Evolutionary conservation across 495 filamentous ascomycete species (phyloP), one percentile per base, ranked within the genome.

Genomic region (Neurospora tetrasperma): DNA sequence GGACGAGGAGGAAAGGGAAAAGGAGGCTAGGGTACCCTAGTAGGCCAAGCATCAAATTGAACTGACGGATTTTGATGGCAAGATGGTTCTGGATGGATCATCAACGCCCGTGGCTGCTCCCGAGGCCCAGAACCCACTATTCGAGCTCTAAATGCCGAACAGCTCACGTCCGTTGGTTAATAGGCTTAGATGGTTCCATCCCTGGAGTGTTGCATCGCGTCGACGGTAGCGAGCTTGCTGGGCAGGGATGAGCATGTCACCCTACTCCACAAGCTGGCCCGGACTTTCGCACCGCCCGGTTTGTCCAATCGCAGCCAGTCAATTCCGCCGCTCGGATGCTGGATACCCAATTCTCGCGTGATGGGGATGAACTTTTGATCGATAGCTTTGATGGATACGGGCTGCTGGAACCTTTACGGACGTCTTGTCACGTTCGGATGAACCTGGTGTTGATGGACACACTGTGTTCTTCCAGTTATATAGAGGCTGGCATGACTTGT

Each of bases 31-130:
- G 48, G 73, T 43, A 42, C 71, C 54, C 18, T 38, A 5, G 40
- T 10, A 9, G 27, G 42, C 54, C 54, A 31, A 38, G 54, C 54
- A 66, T 66, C 27, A 66, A 66, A 66, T 66, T 66, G 27, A 12
- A 62, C 54, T 74, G 75, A 72, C 62, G 71, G 54, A 35, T 62
- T 62, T 62, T 66, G 54, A 62, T 66, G 54, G 54, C 31, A 39
- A 39, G 35, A 38, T 6, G 35, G 35, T 38, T 62, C 23, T 66
- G 54, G 54, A 66, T 66, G 27, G 54, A 66, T 35, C 27, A 66
- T 35, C 54, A 66, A 66, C 54, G 6, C 54, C 72, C 73, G 75
- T 78, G 72, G 76, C 42, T 71, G 70, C 70, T 75, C 70, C 76
- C 78, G 71, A 76, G 73, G 75, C 54, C 23, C 23, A 62, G 27